Base-by-base conservation (phyloP, 257 asterid species). In the Euphrasia confusa region DNA sequence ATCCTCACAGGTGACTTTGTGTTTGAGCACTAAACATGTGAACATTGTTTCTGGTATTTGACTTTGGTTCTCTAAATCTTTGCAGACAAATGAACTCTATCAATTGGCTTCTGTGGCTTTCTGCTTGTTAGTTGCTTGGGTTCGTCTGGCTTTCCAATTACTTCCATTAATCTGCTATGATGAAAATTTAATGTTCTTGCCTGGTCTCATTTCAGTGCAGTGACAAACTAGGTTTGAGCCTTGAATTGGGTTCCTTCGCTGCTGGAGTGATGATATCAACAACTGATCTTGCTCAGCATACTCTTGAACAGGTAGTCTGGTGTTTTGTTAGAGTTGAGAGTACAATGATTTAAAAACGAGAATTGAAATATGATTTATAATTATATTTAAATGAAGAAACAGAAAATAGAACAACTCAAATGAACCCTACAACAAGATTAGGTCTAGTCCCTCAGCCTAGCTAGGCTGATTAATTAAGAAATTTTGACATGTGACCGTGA, bases 191-290 rank as follows among this genome's bases (percentile, higher is more conserved):
- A 53, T 60, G 95, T 93, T 66, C 33, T 68, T 61, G 3, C 48
- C 18, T 26, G 35, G 42, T n/a, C 56, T 65, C 70, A 57, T 84
- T 93, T 73, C 94, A 87, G 96, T 83, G 87, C 76, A 87, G 96
- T 71, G 96, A 87, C 71, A 87, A 87, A 77, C 75, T 87, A 65
- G 94, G 96, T 13, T 71, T 87, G 61, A 87, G 94, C 80, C 87
- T 87, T 72, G 96, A 84, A 78, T 77, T 87, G 84, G 96, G 96
- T 67, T 84, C 96, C 63, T 84, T 87, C 73, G 95, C 88, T 72
- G 95, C 95, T 69, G 95, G 95, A 63, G 90, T 87, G 75, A 84
- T 87, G 95, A 87, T 87, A 79, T 82, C 93, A 60, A 82, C 95
- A 56, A 84, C 93, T 47, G 93, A 84, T 76, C 78, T 77, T 64